Base-by-base conservation (phyloP, 495 filamentous ascomycete species). In the Aspergillus egyptiacus region DNA sequence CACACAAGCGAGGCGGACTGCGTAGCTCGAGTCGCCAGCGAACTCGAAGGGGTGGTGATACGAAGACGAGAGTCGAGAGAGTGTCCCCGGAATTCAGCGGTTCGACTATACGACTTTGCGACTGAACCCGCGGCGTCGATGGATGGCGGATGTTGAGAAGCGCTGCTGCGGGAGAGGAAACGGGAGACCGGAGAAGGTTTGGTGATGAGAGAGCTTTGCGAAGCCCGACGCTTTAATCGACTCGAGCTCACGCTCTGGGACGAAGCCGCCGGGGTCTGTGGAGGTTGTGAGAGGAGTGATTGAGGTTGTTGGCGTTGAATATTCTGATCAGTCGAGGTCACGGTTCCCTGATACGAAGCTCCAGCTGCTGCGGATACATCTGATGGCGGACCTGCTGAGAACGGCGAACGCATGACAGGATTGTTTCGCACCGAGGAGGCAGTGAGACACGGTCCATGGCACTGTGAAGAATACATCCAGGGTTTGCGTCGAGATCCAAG, bases 171-270 rank as follows among this genome's bases (percentile, higher is more conserved):
- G 46, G 69, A 67, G 7, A 70, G 53, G 31, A 71, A 72, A 1
- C 67, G 66, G 32, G 69, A 69, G 28, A 71, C 65, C 3, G 65
- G 50, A 6, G 69, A 71, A 1, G 67, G 67, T 54, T 62, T 66
- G 8, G 66, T 64, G 14, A 67, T 55, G 6, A 72, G 32, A 2
- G 68, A 72, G 15, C 69, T 65, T 58, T 71, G 67, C 4, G 69
- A 72, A 38, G 69, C 67, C 56, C 69, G 63, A 47, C 69, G 66
- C 48, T 64, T 70, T 9, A 58, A 50, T 56, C 63, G 59, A 37
- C 55, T 42, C 3, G 57, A 54, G 37, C 53, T 45, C 11, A 48
- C 19, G 34, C 54, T 22, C 43, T 33, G 49, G 57, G 55, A 17
- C 41, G 51, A 25, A 47, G 49, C 32, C 37, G 57, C 53, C 40